Evolutionary conservation across 257 asterid genomes (phyloP).

Genomic region (Cinchona pubescens): DNA sequence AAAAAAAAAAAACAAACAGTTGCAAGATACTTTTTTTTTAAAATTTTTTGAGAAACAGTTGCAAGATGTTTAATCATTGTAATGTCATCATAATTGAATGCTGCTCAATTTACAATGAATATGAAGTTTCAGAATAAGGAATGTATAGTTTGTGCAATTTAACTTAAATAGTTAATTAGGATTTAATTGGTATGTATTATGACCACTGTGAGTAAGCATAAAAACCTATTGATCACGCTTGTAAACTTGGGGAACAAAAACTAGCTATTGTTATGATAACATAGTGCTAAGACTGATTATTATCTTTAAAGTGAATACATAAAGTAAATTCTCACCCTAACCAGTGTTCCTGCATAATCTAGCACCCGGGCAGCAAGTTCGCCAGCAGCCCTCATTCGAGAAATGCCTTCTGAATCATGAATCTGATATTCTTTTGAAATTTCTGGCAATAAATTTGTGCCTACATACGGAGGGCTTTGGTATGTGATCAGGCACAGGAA

Average conservation of each 20-base stretch:
- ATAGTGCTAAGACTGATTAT: neutral
- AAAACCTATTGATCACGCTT: too few species aligned
- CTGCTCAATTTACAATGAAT: neutral
- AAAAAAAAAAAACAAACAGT: neutral
- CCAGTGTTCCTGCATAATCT: slow-evolving; percentile 81
- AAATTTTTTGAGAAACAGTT: too few species aligned
- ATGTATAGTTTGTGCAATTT: neutral
- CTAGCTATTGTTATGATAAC: neutral
- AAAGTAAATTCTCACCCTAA: slow-evolving; percentile 60
- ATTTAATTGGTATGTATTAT: neutral
- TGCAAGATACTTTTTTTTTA: neutral
- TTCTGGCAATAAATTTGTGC: slow-evolving; percentile 62
- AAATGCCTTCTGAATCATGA: slow-evolving; percentile 77
- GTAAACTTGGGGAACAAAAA: neutral
- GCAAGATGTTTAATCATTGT: neutral
- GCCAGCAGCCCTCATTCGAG: slow-evolving; percentile 83
- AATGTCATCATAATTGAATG: neutral
- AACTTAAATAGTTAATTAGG: neutral
- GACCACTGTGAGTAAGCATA: neutral
- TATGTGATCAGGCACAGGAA: slow-evolving; percentile 85
- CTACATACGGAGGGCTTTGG: slow-evolving; percentile 82
- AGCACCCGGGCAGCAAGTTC: slow-evolving; percentile 92
- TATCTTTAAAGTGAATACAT: neutral
- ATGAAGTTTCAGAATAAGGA: neutral
- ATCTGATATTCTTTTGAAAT: slow-evolving; percentile 65